phyloP scores from a whole-genome alignment of 352 stramenopile species.

The Globisporangium heterothallicum region DNA sequence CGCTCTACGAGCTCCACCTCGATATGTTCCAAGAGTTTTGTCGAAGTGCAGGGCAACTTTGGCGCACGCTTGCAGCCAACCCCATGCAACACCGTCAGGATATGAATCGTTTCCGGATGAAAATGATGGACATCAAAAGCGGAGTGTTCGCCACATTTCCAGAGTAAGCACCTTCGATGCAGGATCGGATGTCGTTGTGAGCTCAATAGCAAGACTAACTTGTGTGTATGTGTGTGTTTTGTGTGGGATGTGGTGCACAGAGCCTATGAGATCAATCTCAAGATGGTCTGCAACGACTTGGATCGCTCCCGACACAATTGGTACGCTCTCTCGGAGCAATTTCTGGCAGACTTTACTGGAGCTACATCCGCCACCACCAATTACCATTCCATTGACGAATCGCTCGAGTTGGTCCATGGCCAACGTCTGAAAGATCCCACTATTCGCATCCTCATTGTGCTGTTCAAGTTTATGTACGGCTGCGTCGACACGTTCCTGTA shows the following conservation, averaged over 20 bases:
- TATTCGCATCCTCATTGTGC: conserved; percentile 26
- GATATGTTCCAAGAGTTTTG: conserved; percentile 68
- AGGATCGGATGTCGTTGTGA: background rate
- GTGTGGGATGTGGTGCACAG: conserved; percentile 25
- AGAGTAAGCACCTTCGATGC: conserved; percentile 55
- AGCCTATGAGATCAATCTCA: conserved; percentile 69
- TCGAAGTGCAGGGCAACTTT: conserved; percentile 32
- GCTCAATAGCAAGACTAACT: background rate
- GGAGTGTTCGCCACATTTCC: conserved; percentile 66
- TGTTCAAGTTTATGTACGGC: conserved; percentile 82
- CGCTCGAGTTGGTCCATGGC: conserved; percentile 18
- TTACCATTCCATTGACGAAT: conserved; percentile 44
- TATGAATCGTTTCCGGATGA: conserved; percentile 35
- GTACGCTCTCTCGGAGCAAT: conserved; percentile 45
- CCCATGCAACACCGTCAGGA: conserved; percentile 13
- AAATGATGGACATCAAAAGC: conserved; percentile 52
- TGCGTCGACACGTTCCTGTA: conserved; percentile 74
- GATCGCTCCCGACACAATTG: conserved; percentile 45
- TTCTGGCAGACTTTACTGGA: conserved; percentile 32
- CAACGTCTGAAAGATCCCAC: conserved; percentile 19
- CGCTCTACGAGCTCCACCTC: conserved; percentile 59
- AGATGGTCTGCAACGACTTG: conserved; percentile 40
- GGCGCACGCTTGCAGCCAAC: conserved; percentile 21
- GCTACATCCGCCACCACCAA: conserved; percentile 5
- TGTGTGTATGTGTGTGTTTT: background rate